A percentile compares a stretch with the other conserved stretches of the same genome.
Evolutionary conservation across 1,284 basidiomycete genomes (phyloP).

Genomic region (Lignosus rhinocerotis): DNA sequence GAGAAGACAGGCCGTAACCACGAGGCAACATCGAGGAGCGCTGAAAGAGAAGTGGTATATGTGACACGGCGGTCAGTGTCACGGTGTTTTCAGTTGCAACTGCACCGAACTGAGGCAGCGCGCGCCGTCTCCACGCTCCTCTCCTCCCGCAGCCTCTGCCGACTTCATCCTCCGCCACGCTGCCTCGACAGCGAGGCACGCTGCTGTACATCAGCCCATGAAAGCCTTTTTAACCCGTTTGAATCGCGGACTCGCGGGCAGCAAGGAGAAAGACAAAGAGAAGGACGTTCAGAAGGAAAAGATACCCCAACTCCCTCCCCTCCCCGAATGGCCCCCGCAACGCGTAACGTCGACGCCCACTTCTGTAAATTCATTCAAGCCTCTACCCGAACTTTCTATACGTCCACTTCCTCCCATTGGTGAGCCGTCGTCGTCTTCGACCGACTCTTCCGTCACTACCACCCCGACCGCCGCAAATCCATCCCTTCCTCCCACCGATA

Average conservation of each 20-base stretch:
- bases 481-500: constrained; percentile 25
- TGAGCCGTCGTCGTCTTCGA: constrained; percentile 31
- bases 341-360: constrained; percentile 43
- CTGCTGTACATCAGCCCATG: constrained; percentile 44
- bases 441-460: constrained; percentile 38
- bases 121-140: constrained; percentile 30
- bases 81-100: constrained; percentile 2
- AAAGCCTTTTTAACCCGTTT: constrained; percentile 78
- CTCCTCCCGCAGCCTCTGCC: constrained; percentile 18
- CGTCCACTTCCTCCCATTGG: constrained; percentile 56
- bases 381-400: constrained; percentile 61
- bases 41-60: background rate
- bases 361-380: constrained; percentile 59
- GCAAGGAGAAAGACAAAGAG: constrained; percentile 58
- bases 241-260: constrained; percentile 60
- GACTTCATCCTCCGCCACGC: constrained; percentile 14
- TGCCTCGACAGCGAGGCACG: constrained; percentile 19
- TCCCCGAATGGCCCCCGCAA: constrained; percentile 58
- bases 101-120: constrained; percentile 7
- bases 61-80: constrained; percentile 11
- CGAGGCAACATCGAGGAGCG: constrained; percentile 19
- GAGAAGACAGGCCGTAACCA: constrained; percentile 11
- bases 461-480: constrained; percentile 30
- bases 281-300: constrained; percentile 57
- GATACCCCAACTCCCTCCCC: constrained; percentile 60